These are phyloP conservation scores for Mycena venus DNA, from an alignment of 768 basidiomycete species.

Conservation along the genomic window DNA sequence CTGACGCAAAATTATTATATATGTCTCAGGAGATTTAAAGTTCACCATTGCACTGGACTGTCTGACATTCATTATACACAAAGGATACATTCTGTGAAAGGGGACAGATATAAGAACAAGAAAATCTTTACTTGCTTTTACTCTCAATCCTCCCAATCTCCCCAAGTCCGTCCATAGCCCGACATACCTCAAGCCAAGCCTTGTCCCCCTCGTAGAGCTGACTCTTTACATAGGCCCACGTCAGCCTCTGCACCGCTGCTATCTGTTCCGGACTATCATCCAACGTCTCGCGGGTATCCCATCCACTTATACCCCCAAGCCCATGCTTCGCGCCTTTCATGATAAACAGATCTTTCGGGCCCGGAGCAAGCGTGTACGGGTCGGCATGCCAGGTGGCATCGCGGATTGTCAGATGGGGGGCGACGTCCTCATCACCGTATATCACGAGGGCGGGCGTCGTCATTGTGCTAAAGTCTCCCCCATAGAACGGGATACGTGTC, in stretches of 20 bases:
- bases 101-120: no score
- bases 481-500: neutral
- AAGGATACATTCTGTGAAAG: no score
- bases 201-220: neutral
- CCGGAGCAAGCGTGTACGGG: no score
- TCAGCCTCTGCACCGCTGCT: neutral
- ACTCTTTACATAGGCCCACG: neutral
- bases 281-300: no score
- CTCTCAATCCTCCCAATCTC: neutral
- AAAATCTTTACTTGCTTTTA: neutral
- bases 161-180: neutral
- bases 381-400: neutral
- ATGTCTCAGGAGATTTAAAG: no score
- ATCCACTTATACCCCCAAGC: constrained; percentile 4
- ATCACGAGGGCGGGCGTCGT: neutral
- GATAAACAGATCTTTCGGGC: no score
- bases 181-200: neutral
- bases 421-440: neutral
- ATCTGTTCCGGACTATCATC: no score
- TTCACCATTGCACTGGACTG: no score
- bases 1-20: no score
- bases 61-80: no score
- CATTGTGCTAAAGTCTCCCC: neutral
- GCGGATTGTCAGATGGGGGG: neutral
- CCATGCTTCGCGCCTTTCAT: constrained; percentile 4